Evolutionary conservation across 768 basidiomycete genomes (phyloP).

Genomic region (Lactifluus hygrophoroides): DNA sequence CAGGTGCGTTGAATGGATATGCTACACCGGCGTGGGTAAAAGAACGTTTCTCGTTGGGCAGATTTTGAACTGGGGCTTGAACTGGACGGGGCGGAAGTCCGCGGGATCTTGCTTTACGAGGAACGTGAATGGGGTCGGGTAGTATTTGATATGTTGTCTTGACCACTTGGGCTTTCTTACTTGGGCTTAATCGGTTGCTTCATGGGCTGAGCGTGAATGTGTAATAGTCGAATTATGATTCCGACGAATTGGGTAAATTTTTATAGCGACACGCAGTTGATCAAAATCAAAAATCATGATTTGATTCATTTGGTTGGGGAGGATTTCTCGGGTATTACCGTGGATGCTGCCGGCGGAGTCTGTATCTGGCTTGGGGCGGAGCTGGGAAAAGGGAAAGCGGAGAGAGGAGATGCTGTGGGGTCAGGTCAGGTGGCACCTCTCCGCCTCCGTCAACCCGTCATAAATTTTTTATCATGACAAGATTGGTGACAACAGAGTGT

Average conservation of each 20-base stretch:
- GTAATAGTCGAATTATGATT: neutral
- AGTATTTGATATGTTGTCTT: slow-evolving; percentile 47
- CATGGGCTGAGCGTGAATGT: neutral
- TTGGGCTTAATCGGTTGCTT: slow-evolving; percentile 5
- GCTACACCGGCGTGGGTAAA: neutral
- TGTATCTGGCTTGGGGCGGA: neutral
- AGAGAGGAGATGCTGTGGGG: no score
- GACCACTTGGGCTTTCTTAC: slow-evolving; percentile 15
- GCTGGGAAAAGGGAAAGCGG: neutral
- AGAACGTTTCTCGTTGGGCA: slow-evolving; percentile 23
- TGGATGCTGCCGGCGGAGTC: neutral
- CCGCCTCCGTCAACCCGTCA: neutral
- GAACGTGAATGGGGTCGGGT: slow-evolving; percentile 76
- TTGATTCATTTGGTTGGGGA: neutral
- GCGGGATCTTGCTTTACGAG: slow-evolving; percentile 67
- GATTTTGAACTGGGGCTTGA: slow-evolving; percentile 82
- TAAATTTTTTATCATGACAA: neutral
- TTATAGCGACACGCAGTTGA: no score
- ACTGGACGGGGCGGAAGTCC: slow-evolving; percentile 80
- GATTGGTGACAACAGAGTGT: neutral
- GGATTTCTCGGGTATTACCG: neutral
- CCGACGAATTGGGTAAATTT: neutral
- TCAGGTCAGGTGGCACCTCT: neutral
- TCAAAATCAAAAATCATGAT: no score
- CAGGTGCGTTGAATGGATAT: slow-evolving; percentile 38